Conservation (phyloP, 73 alveolate genomes). For the Tetrahymena elliotti region DNA sequence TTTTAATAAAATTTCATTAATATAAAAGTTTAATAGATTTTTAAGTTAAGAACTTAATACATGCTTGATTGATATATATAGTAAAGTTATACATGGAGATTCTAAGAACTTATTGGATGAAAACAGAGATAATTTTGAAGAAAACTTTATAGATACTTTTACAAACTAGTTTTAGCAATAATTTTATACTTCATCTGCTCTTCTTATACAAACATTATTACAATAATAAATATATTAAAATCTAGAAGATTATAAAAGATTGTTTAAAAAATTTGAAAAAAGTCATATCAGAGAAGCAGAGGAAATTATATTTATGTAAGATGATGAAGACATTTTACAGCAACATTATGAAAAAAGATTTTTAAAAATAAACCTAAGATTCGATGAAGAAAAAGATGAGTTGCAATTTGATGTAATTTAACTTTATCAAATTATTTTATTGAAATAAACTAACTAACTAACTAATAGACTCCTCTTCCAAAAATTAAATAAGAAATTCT, state of each 20-base stretch:
- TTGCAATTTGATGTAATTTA: background rate
- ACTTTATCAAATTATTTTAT: background rate
- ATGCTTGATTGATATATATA: background rate
- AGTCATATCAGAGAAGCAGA: background rate
- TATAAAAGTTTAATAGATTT: background rate
- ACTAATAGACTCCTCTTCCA: background rate
- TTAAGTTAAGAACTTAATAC: background rate
- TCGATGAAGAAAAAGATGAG: background rate
- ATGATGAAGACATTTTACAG: background rate
- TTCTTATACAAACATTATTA: background rate
- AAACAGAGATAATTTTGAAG: background rate
- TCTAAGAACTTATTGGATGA: background rate
- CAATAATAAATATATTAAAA: background rate
- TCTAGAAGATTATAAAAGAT: background rate
- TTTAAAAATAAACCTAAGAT: background rate
- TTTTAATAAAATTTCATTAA: background rate
- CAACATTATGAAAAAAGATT: background rate
- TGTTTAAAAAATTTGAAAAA: background rate
- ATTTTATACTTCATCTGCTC: background rate
- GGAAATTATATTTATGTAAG: background rate
- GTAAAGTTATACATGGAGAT: background rate
- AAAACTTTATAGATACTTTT: background rate
- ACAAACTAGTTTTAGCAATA: background rate
- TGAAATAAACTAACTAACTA: background rate
- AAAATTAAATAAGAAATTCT: background rate